Evolutionary conservation across 495 filamentous ascomycete genomes (phyloP), one percentile per base, ranked within the genome.

Genomic region (Aspergillus panamensis): DNA sequence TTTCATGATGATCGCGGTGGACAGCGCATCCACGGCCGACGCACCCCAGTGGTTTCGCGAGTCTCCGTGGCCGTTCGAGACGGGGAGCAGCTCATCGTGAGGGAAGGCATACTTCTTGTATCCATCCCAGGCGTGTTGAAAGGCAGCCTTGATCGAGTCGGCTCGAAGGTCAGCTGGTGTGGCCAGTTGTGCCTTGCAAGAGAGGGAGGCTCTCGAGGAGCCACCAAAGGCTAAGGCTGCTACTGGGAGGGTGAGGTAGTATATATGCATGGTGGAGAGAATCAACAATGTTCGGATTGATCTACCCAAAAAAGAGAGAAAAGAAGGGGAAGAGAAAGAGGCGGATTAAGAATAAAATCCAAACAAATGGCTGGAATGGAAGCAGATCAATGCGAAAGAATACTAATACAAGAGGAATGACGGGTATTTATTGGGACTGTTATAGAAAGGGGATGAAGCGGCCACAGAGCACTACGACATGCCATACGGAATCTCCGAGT

Each of bases 21-120:
- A 87, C 31, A 96, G 73, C 12, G 90, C 90, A 73, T 96, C 91
- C 13, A 94, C 81, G 6, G 90, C 89, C 40, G 82, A 88, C 42
- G 91, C 91, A 10, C 91, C 91, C 91, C 91, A 96, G 59, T 86
- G 87, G 66, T 93, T 94, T 55, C 91, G 81, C 35, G 89, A 88
- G 64, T 95, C 84, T 12, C 74, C 76, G 44, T 73, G 86, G 3
- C 71, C 68, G 57, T 91, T 90, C 19, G 78, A 78, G 6, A 88
- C 78, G 6, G 91, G 89, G 63, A 76, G 77, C 33, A 96, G 69
- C 53, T 92, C 88, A 69, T 96, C 91, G 53, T 89, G 80, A 8
- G 87, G 88, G 60, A 88, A 92, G 0, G 90, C 89, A 70, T 91
- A 87, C 77, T 84, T 77, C 61, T 82, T 81, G 74, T 96, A 96